Percentiles rank a stretch among this genome's conserved stretches.
These are phyloP conservation scores for Macrolepiota fuliginosa DNA, from an alignment of 768 basidiomycete species.

Conservation along the genomic window DNA sequence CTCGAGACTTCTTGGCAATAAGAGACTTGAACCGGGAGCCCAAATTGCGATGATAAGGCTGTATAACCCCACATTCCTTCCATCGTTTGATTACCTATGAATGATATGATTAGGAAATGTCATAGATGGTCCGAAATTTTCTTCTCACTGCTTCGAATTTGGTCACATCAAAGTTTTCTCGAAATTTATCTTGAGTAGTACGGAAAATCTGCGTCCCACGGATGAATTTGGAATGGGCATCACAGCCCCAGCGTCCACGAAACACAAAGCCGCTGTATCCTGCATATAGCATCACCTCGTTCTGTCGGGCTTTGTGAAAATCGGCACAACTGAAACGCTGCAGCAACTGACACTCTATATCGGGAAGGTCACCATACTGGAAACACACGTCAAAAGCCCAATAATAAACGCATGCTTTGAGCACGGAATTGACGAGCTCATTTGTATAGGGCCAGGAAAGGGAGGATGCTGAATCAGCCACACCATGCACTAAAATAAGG, in stretches of 20 bases:
- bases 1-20: not conserved
- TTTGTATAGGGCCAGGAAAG: not conserved
- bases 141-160: too few relatives aligned
- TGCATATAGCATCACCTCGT: too few relatives aligned
- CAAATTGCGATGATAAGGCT: not conserved
- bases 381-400: not conserved
- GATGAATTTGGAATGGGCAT: too few relatives aligned
- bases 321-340: too few relatives aligned
- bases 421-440: not conserved
- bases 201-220: too few relatives aligned
- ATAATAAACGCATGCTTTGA: not conserved
- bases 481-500: not conserved
- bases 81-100: not conserved
- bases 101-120: not conserved
- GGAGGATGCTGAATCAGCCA: not conserved
- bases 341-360: too few relatives aligned
- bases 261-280: too few relatives aligned
- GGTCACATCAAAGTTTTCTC: too few relatives aligned
- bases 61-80: not conserved
- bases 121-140: not conserved
- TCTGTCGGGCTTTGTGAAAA: too few relatives aligned
- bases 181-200: too few relatives aligned
- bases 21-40: not conserved
- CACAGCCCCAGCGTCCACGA: too few relatives aligned
- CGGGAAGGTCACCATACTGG: too few relatives aligned